Base-by-base conservation (phyloP, 2,329 filamentous ascomycete species). In the Neopestalotiopsis rosae region DNA sequence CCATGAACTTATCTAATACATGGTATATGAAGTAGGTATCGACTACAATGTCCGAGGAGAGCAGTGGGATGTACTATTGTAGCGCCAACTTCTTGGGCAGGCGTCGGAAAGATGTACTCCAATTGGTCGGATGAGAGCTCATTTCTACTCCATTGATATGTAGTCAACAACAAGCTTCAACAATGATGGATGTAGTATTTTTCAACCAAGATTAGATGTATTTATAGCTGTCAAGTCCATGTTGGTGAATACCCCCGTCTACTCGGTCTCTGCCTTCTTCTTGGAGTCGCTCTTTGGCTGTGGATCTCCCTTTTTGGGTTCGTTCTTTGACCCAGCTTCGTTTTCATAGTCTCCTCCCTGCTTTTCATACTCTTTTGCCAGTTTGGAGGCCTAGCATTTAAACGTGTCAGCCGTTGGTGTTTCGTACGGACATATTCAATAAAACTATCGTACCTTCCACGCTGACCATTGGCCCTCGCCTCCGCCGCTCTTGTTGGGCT, bases 331-430 rank as follows among this genome's bases (percentile, higher is more conserved):
- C 0, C 80, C 79, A 0, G 80, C 69, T 71, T 81, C 77, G 45
- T 83, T 80, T 72, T 82, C 80, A 64, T 82, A 83, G 1, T 74
- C 80, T 4, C 81, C 81, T 1, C 81, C 81, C 56, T 80, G 79
- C 71, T 79, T 80, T 74, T 83, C 80, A 64, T 83, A 82, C 71
- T 82, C 80, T 67, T 83, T 82, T 2, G 80, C 79, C 4, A 82
- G 72, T 71, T 82, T 82, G 3, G 75, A 71, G 2, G 74, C 78
- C 79, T 80, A 45, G 63, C 5, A 17, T 49, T 6, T 1, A 34
- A 28, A 14, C 17, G 38, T 32, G 61, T 13, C 38, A 65, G 62
- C 38, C n/a, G 28, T 45, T 13, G 42, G 24, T 28, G 24, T 28
- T 28, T 45, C 56, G 13, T 32, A 59, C 56, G 12, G 45, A 13